A percentile compares a stretch with the other conserved stretches of the same genome.
Conservation (phyloP, 1,139 yeast genomes). For the Magnusiomyces magnusii region DNA sequence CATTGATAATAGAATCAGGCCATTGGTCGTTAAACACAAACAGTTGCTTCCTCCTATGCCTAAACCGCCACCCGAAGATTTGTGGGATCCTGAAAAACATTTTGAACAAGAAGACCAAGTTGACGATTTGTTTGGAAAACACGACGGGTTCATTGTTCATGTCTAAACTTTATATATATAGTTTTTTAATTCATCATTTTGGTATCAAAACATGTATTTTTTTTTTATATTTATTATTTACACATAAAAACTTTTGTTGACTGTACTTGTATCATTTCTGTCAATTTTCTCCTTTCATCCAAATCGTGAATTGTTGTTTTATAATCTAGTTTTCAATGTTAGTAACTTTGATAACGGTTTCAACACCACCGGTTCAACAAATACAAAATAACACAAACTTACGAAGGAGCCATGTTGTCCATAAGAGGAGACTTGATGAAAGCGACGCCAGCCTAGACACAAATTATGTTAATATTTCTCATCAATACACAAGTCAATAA, state of each 20-base stretch:
- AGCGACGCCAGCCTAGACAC: constrained; percentile 30
- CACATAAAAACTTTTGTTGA: no score
- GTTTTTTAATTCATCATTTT: background rate
- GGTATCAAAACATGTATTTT: background rate
- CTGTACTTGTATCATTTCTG: no score
- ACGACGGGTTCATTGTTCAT: background rate
- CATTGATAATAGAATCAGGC: no score
- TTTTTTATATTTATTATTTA: background rate
- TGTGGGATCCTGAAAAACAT: background rate
- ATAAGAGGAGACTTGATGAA: constrained; percentile 36
- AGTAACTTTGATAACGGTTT: no score
- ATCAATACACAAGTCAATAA: background rate
- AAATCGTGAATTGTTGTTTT: no score
- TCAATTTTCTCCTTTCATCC: no score
- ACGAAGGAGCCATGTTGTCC: constrained; percentile 38
- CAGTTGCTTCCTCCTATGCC: background rate
- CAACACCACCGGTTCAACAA: no score
- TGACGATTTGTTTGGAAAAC: background rate
- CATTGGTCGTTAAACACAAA: no score
- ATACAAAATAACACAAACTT: constrained; percentile 15
- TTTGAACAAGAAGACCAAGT: background rate
- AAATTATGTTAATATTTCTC: background rate
- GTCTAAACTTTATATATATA: background rate
- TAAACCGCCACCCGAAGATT: background rate
- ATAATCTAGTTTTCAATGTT: no score